Conservation (phyloP, 2,329 filamentous ascomycete species). For the Trichophyton simii region DNA sequence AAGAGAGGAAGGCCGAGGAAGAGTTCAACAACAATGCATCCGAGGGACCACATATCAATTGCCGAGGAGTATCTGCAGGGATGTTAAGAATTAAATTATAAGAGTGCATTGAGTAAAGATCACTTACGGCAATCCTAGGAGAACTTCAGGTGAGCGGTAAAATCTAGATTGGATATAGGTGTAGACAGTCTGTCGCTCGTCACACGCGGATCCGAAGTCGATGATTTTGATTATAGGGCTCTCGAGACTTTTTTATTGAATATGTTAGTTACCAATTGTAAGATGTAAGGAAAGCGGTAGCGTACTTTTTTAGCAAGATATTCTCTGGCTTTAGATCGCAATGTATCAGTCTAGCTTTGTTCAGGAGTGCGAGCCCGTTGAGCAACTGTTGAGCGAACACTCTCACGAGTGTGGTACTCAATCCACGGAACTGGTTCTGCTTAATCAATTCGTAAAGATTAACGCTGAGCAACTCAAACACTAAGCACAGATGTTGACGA, state of each 20-base stretch:
- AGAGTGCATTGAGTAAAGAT: neutral
- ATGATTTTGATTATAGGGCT: conserved; percentile 99
- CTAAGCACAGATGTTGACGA: conserved; percentile 86
- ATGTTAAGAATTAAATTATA: neutral
- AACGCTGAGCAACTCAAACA: conserved; percentile 92
- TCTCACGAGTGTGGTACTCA: conserved; percentile 91
- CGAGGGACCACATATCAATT: conserved; percentile 99
- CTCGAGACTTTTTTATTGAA: conserved; percentile 50
- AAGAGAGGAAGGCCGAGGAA: conserved; percentile 92
- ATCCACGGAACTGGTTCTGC: conserved; percentile 94
- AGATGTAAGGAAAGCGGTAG: conserved; percentile 8
- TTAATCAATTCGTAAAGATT: conserved; percentile 98
- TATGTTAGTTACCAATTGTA: neutral
- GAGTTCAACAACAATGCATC: conserved; percentile 94
- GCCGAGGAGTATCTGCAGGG: conserved; percentile 70
- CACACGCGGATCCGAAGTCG: conserved; percentile 95
- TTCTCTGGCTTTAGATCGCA: conserved; percentile 98
- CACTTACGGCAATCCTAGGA: conserved; percentile 68
- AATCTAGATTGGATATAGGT: conserved; percentile 98
- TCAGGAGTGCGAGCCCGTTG: conserved; percentile 80
- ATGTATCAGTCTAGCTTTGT: conserved; percentile 93
- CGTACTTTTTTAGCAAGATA: conserved; percentile 83
- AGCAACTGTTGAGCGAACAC: conserved; percentile 96
- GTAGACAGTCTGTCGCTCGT: conserved; percentile 96
- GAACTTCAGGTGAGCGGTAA: conserved; percentile 90